Percentiles rank a stretch among this genome's conserved stretches.
Evolutionary conservation across 257 asterid genomes (phyloP).

Genomic region (Nicotiana benthamiana): DNA sequence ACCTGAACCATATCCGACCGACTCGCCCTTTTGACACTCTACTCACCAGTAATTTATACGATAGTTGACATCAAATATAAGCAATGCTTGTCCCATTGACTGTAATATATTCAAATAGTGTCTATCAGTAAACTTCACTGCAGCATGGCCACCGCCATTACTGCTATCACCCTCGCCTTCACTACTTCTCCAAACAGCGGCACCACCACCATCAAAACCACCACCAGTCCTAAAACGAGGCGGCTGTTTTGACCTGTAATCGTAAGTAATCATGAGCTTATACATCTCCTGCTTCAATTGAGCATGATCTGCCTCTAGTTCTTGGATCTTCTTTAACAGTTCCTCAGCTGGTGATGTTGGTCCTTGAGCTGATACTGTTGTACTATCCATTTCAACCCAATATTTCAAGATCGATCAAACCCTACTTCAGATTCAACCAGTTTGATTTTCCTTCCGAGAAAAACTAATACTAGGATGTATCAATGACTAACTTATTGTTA

Average conservation of each 20-base stretch:
- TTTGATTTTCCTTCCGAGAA: too few relatives aligned
- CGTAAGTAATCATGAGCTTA: constrained; percentile 32
- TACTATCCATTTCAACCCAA: constrained; percentile 30
- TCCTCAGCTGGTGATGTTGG: constrained; percentile 46
- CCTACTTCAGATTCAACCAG: background rate
- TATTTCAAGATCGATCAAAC: background rate
- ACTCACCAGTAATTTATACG: constrained; percentile 86
- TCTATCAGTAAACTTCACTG: constrained; percentile 55
- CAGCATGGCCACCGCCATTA: constrained; percentile 40
- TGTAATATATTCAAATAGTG: constrained; percentile 81
- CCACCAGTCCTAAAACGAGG: constrained; percentile 22
- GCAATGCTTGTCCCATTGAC: constrained; percentile 85
- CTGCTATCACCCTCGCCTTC: constrained; percentile 20
- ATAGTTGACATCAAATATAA: constrained; percentile 48
- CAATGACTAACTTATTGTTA: background rate
- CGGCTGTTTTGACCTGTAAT: constrained; percentile 21
- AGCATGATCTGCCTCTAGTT: constrained; percentile 42
- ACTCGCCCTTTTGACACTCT: too few relatives aligned
- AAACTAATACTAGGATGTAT: background rate
- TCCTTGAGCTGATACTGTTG: constrained; percentile 17
- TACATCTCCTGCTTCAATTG: constrained; percentile 76
- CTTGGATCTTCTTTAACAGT: too few relatives aligned
- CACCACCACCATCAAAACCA: constrained; percentile 29
- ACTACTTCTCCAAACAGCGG: constrained; percentile 47
- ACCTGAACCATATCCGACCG: too few relatives aligned